Base-by-base conservation (phyloP, 2,329 filamentous ascomycete genomes). In the Drechmeria coniospora region DNA sequence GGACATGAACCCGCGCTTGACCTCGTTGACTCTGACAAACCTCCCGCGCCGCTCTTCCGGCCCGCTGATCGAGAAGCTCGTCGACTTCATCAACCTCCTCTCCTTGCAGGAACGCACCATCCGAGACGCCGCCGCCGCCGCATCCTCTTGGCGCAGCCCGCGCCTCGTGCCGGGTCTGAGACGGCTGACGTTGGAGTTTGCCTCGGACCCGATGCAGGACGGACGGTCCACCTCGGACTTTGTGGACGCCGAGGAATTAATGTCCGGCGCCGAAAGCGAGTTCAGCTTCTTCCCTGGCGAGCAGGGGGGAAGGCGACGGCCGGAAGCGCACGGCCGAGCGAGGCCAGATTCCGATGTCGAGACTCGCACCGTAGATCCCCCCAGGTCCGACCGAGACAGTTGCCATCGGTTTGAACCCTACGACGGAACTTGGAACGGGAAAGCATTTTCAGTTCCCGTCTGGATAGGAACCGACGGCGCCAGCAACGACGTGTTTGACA, bases 1-100 rank as follows among this genome's bases (percentile, higher is more conserved):
- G 0, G 60, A 71, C 26, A 61, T 63, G 49, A 75, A 74, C 33
- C 61, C 68, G 1, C 59, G 68, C 4, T 43, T 76, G 14, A 46
- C 44, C 8, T 63, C 59, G 1, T 39, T 76, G 15, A 65, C 63
- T 4, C 46, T 76, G 14, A 68, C 66, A 0, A 48, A 56, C 16
- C 54, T 75, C 3, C 71, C 71, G 0, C 56, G 65, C 6, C 56
- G 57, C 15, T 71, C 68, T 1, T 53, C 46, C 4, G 68, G 68
- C 1, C 56, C 56, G 5, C 33, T 73, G 10, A 56, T 66, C 18
- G 39, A 51, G n/a, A 54, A 46, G n/a, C 43, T 76, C 4, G 43
- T 54, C 2, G 30, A 36, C 0, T 69, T 75, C 25, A 35, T 75
- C 8, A 50, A 47, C 9, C 46, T 60, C 1, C 51, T 58, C 2